A percentile compares a stretch with the other conserved stretches of the same genome.
These are phyloP conservation scores for Cytospora chrysosperma DNA, from an alignment of 2,329 filamentous ascomycete species.

Conservation along the genomic window DNA sequence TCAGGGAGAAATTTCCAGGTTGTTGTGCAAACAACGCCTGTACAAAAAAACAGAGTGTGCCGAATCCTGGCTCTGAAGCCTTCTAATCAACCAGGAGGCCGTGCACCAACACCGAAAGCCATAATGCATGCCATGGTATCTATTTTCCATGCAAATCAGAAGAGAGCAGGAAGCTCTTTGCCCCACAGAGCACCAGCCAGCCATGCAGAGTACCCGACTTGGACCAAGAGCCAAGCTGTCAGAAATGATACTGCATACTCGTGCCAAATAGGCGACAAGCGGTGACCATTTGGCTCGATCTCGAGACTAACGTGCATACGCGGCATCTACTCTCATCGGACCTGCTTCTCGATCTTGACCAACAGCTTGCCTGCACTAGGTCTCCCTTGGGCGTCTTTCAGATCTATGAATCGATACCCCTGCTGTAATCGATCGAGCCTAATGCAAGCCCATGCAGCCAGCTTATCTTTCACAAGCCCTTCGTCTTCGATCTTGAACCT, in stretches of 20 bases:
- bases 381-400: slow-evolving; percentile 47
- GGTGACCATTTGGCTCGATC: not conserved
- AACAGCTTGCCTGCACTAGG: slow-evolving; percentile 49
- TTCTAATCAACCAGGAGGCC: not conserved
- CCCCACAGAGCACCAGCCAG: not conserved
- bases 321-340: slow-evolving; percentile 32
- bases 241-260: not conserved
- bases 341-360: slow-evolving; percentile 51
- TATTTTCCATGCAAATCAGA: not conserved
- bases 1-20: not conserved
- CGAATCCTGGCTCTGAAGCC: slow-evolving; percentile 5
- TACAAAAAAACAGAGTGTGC: not conserved
- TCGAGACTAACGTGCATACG: not conserved
- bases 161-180: not conserved
- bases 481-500: slow-evolving; percentile 58
- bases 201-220: not conserved
- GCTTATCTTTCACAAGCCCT: slow-evolving; percentile 37
- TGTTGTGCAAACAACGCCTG: not conserved
- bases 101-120: not conserved
- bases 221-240: not conserved
- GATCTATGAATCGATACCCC: slow-evolving; percentile 55
- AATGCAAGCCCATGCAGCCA: slow-evolving; percentile 58
- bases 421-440: slow-evolving; percentile 56
- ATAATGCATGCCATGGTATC: not conserved
- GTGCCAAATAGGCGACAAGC: not conserved